Base-by-base conservation (phyloP, 2,329 filamentous ascomycete genomes). In the Fusarium sp. region DNA sequence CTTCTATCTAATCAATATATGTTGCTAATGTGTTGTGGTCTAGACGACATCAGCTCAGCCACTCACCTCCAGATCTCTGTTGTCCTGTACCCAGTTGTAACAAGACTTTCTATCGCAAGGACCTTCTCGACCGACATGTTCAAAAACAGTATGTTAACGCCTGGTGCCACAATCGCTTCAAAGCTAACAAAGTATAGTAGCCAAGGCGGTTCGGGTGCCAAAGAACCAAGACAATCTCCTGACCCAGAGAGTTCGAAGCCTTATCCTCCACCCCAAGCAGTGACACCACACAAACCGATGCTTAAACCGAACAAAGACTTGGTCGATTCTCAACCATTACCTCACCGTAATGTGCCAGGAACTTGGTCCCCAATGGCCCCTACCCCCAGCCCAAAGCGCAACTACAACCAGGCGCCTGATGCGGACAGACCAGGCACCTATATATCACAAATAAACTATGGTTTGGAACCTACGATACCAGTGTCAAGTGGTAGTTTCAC, bases 21-120 rank as follows among this genome's bases (percentile, higher is more conserved):
- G 24, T 34, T 55, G 65, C 78, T 80, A 71, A 79, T 74, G 63
- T n/a, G 43, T 45, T 30, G 40, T 20, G 15, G 55, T 58, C 16
- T 61, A 89, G 88, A 73, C 86, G 88, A 57, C 88, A 90, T 76
- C 86, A 90, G 76, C 78, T 89, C 41, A 88, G 87, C 71, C 88
- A 90, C 75, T 81, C 85, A 59, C 84, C 82, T 54, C 86, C 88
- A 27, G 81, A 82, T 45, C 84, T 84, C 70, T 78, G 79, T 40
- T 91, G 88, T 66, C 80, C 78, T 5, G 82, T 84, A 59, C 82
- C 84, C 18, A 84, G 85, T 41, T 91, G 88, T 75, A 86, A 85
- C 41, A 85, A 84, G 65, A 80, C 82, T 16, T 90, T 91, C 67
- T 84, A 89, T 69, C 84, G 88, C 57, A 83, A 84, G 47, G 88